Conservation (phyloP, 768 basidiomycete species). For the Suillus bovinus region DNA sequence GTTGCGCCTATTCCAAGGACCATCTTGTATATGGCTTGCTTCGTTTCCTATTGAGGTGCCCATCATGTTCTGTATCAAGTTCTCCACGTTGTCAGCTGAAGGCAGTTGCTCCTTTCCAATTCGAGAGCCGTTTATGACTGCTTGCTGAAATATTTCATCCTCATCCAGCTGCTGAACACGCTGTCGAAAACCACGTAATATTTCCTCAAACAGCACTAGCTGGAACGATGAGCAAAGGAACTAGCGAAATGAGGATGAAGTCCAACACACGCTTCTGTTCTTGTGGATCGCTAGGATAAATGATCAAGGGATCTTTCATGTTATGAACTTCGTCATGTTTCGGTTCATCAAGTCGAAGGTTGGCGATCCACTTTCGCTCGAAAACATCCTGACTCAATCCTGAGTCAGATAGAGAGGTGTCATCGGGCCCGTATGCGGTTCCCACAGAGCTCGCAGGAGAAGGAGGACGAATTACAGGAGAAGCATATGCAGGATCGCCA, state of each 20-base stretch:
- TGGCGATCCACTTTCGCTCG: slow-evolving; percentile 34
- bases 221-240: neutral
- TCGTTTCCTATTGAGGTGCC: slow-evolving; percentile 19
- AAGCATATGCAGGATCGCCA: slow-evolving; percentile 41
- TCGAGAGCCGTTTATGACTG: slow-evolving; percentile 36
- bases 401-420: slow-evolving; percentile 43
- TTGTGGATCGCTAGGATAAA: slow-evolving; percentile 27
- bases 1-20: slow-evolving; percentile 30
- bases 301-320: slow-evolving; percentile 34
- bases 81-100: slow-evolving; percentile 38
- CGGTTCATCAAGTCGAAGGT: slow-evolving; percentile 35
- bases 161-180: slow-evolving; percentile 43
- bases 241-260: neutral
- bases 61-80: slow-evolving; percentile 44
- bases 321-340: slow-evolving; percentile 40
- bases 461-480: slow-evolving; percentile 46
- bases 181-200: slow-evolving; percentile 39
- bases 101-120: slow-evolving; percentile 37
- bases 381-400: slow-evolving; percentile 40
- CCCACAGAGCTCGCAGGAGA: slow-evolving; percentile 50
- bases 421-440: slow-evolving; percentile 47
- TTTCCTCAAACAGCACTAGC: slow-evolving; percentile 37
- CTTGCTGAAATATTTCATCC: slow-evolving; percentile 44
- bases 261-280: slow-evolving; percentile 43
- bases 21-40: slow-evolving; percentile 22